Base-by-base conservation (phyloP, 2,329 filamentous ascomycete genomes). In the Neonectria magnoliae region DNA sequence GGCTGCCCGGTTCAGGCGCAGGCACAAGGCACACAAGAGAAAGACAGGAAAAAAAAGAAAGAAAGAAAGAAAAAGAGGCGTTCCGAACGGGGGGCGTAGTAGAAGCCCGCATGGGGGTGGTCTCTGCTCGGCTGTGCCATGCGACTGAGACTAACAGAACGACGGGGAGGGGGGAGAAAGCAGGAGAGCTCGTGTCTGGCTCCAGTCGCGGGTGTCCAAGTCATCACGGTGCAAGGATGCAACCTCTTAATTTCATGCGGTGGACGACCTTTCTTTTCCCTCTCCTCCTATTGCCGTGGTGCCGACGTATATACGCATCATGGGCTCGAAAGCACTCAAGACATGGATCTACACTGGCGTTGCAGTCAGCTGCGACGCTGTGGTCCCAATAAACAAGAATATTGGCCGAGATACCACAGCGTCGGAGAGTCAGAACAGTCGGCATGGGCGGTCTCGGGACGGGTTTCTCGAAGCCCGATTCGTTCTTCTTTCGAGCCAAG, bases 151-250 rank as follows among this genome's bases (percentile, higher is more conserved):
- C 58, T 42, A 41, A 18, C 38, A 18, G 33, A 16, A 18, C 22
- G 41, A 25, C 33, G 20, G 18, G n/a, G 16, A 16, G 27, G 33
- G 1, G 20, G 18, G 8, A 51, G 41, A 41, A n/a, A 45, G n/a
- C 9, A 50, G 16, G 27, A 55, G 9, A 38, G 44, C 48, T 60
- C 36, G 60, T 42, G 38, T 41, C 61, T 55, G 60, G 68, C 60
- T 59, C 61, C 64, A 71, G 61, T 71, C 62, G 48, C 44, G 59
- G 42, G 45, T 50, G 61, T 71, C 65, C 62, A 62, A 65, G 64
- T 69, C 66, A 56, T 59, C 64, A 22, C 31, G 18, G 20, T 14
- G 44, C 55, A 48, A 29, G 54, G 60, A 63, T 54, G 48, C 60
- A 50, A 63, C 60, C 41, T 63, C 60, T 54, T 53, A 55, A 58